Conservation (phyloP, 2,329 filamentous ascomycete genomes). For the Fusarium vanettenii region DNA sequence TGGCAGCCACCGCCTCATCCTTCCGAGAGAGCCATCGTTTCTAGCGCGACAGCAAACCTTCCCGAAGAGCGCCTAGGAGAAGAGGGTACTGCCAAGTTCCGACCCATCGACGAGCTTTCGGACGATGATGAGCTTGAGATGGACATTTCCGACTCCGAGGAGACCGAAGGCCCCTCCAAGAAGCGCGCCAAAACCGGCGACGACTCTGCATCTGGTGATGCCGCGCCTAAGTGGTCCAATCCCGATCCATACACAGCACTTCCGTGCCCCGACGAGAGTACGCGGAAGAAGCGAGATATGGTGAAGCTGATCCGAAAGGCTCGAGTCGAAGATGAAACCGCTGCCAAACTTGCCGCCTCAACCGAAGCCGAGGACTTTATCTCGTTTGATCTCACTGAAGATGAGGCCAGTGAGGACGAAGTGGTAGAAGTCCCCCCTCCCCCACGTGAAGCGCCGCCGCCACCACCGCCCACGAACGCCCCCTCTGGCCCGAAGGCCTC, state of each 20-base stretch:
- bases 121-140: slow-evolving; percentile 74
- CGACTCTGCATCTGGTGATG: slow-evolving; percentile 52
- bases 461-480: slow-evolving; percentile 37
- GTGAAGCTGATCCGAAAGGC: slow-evolving; percentile 94
- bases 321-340: slow-evolving; percentile 67
- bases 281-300: slow-evolving; percentile 84
- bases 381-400: slow-evolving; percentile 78
- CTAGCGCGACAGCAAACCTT: slow-evolving; percentile 54
- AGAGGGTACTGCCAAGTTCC: slow-evolving; percentile 62
- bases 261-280: slow-evolving; percentile 80
- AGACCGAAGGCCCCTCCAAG: slow-evolving; percentile 54
- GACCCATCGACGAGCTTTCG: slow-evolving; percentile 67
- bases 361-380: slow-evolving; percentile 86
- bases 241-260: slow-evolving; percentile 92
- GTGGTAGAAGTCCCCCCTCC: slow-evolving; percentile 34
- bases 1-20: slow-evolving; percentile 55
- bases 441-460: slow-evolving; percentile 23
- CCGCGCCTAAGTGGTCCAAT: slow-evolving; percentile 88
- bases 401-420: slow-evolving; percentile 52
- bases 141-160: slow-evolving; percentile 64
- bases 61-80: slow-evolving; percentile 61
- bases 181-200: slow-evolving; percentile 48
- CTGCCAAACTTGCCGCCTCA: slow-evolving; percentile 61
- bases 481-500: slow-evolving; percentile 35
- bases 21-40: slow-evolving; percentile 63